Conservation (phyloP, 441 rosid species). For the Arabidopsis lyrata region DNA sequence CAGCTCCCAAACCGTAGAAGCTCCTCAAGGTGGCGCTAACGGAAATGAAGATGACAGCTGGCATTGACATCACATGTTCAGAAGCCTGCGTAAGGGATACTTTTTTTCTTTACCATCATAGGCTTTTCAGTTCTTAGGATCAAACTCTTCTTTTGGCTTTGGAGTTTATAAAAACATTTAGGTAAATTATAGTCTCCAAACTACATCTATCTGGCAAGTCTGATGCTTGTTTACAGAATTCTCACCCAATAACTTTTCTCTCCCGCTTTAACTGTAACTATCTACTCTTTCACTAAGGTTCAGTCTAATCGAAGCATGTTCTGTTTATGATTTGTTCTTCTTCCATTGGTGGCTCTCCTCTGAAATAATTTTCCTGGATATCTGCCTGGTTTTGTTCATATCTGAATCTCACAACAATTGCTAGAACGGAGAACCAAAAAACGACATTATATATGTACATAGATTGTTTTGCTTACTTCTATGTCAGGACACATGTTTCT, state of each 20-base stretch:
- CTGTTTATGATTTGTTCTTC: constrained; percentile 21
- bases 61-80: constrained; percentile 39
- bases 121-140: constrained; percentile 41
- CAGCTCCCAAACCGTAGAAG: constrained; percentile 41
- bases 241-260: constrained; percentile 31
- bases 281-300: constrained; percentile 29
- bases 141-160: constrained; percentile 37
- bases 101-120: constrained; percentile 26
- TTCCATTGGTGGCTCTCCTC: constrained; percentile 18
- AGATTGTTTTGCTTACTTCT: constrained; percentile 18
- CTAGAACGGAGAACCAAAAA: constrained; percentile 8
- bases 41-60: constrained; percentile 41
- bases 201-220: constrained; percentile 36
- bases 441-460: not conserved
- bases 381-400: constrained; percentile 16
- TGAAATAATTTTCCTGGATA: constrained; percentile 15
- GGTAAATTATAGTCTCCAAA: constrained; percentile 40
- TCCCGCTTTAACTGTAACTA: constrained; percentile 39
- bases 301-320: constrained; percentile 31
- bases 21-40: constrained; percentile 33
- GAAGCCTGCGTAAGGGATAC: constrained; percentile 35
- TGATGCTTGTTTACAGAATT: constrained; percentile 33
- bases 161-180: constrained; percentile 32
- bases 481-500: constrained; percentile 15
- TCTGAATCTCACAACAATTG: constrained; percentile 4